A percentile compares a stretch with the other conserved stretches of the same genome.
phyloP scores from a whole-genome alignment of 2,329 filamentous ascomycete species.

The Aspergillus sp. region DNA sequence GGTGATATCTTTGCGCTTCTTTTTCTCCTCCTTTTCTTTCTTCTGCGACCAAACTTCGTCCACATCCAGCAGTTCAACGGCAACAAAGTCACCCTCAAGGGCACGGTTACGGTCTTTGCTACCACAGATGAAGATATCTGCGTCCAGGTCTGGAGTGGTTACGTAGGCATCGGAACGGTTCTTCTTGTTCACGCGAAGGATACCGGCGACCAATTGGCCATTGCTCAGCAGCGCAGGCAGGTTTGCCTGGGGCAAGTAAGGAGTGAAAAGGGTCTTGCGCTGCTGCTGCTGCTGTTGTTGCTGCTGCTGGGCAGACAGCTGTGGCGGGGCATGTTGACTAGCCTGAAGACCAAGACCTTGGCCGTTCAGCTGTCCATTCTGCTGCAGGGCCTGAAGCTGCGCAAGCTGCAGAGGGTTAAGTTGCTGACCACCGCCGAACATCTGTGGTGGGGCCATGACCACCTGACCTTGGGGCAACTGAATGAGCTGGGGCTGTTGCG shows the following conservation, averaged over 20 bases:
- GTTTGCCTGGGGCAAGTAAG: conserved; percentile 92
- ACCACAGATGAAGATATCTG: conserved; percentile 98
- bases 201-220: conserved; percentile 92
- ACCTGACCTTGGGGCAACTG: conserved; percentile 83
- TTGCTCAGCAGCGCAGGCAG: conserved; percentile 87
- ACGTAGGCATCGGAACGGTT: conserved; percentile 98
- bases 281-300: conserved; percentile 80
- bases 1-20: conserved; percentile 98
- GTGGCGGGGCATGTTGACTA: conserved; percentile 71
- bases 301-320: conserved; percentile 58
- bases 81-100: conserved; percentile 92
- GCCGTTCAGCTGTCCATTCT: conserved; percentile 80
- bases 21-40: conserved; percentile 99
- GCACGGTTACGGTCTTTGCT: conserved; percentile 98
- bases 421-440: conserved; percentile 80
- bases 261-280: conserved; percentile 97
- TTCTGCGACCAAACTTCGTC: conserved; percentile 99
- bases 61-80: conserved; percentile 92
- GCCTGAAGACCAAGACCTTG: conserved; percentile 68
- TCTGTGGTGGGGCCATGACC: conserved; percentile 72
- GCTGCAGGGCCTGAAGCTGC: conserved; percentile 90
- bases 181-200: conserved; percentile 98
- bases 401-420: conserved; percentile 84
- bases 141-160: conserved; percentile 89
- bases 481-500: conserved; percentile 81